Evolutionary conservation across 2,329 filamentous ascomycete genomes (phyloP).

Genomic region (Orbilia javanica): DNA sequence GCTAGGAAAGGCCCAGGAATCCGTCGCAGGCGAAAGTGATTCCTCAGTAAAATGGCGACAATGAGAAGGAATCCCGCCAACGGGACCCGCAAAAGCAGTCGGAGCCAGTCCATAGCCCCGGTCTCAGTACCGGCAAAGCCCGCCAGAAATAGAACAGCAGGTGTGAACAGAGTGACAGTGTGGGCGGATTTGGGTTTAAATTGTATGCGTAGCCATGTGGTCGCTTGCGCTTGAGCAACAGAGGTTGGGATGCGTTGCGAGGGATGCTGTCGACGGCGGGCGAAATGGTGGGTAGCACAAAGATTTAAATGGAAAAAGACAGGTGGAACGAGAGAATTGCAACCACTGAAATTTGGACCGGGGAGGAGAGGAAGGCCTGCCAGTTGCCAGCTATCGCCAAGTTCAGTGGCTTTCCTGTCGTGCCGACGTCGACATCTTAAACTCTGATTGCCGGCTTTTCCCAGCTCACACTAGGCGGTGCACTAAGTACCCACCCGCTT

Average conservation of each 20-base stretch:
- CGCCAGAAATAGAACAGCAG: conserved; percentile 1
- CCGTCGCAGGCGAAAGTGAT: conserved; percentile 73
- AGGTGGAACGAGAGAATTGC: neutral
- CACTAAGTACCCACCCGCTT: conserved; percentile 42
- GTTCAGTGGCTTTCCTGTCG: conserved; percentile 11
- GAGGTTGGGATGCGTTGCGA: too few relatives aligned
- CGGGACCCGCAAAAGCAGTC: conserved; percentile 13
- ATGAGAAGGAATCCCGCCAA: conserved; percentile 6
- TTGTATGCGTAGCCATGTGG: too few relatives aligned
- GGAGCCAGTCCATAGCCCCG: conserved; percentile 19
- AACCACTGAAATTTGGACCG: neutral
- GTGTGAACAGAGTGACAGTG: too few relatives aligned
- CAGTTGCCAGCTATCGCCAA: conserved; percentile 1
- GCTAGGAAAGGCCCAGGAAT: conserved; percentile 81
- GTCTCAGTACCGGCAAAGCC: neutral
- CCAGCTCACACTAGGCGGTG: neutral
- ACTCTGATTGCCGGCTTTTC: conserved; percentile 16
- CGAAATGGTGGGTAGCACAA: conserved; percentile 13
- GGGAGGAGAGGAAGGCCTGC: neutral
- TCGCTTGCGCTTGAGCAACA: too few relatives aligned
- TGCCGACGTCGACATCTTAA: neutral
- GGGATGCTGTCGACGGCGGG: neutral
- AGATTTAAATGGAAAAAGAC: neutral
- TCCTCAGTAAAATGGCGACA: conserved; percentile 60
- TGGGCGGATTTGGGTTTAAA: too few relatives aligned